These are phyloP conservation scores for Penicillium sp. DNA, from an alignment of 2,329 filamentous ascomycete species.

Conservation along the genomic window DNA sequence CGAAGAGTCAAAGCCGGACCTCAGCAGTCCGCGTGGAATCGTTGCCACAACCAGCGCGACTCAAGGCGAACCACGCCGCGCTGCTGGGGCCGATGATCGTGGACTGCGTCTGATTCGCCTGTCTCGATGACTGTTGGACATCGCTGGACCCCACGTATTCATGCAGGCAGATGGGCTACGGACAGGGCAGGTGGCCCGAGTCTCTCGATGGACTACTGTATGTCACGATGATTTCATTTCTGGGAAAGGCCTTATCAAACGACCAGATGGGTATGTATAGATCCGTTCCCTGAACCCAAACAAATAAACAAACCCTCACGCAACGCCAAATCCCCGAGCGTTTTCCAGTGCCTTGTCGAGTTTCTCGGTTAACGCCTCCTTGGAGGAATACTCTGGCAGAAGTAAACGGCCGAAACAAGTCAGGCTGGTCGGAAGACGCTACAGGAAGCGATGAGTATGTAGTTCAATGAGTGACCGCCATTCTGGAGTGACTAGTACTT, in stretches of 20 bases:
- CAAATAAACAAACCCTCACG: conserved; percentile 43
- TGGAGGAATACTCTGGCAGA: conserved; percentile 75
- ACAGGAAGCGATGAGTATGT: conserved; percentile 11
- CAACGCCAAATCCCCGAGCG: conserved; percentile 82
- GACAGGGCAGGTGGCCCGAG: too few relatives aligned
- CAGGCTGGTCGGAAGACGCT: conserved; percentile 73
- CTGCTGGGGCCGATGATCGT: conserved; percentile 9
- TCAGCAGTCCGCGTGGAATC: conserved; percentile 17
- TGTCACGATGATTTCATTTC: conserved; percentile 6
- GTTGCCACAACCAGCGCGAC: too few relatives aligned
- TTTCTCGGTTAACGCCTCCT: conserved; percentile 68
- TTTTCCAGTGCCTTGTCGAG: conserved; percentile 84
- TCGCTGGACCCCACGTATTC: too few relatives aligned
- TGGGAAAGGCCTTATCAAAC: conserved; percentile 6
- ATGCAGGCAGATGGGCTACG: too few relatives aligned
- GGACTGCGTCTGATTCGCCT: conserved; percentile 14
- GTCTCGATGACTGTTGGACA: too few relatives aligned
- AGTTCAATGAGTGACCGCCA: background rate
- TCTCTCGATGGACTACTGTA: too few relatives aligned
- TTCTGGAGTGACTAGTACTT: conserved; percentile 19
- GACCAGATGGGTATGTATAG: conserved; percentile 21
- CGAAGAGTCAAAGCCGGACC: conserved; percentile 18
- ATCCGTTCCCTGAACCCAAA: conserved; percentile 3
- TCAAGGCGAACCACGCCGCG: conserved; percentile 16
- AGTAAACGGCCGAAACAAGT: conserved; percentile 91